Evolutionary conservation across 495 filamentous ascomycete species (phyloP), one percentile per base, ranked within the genome.

Genomic region (Friedmanniomyces simplex): DNA sequence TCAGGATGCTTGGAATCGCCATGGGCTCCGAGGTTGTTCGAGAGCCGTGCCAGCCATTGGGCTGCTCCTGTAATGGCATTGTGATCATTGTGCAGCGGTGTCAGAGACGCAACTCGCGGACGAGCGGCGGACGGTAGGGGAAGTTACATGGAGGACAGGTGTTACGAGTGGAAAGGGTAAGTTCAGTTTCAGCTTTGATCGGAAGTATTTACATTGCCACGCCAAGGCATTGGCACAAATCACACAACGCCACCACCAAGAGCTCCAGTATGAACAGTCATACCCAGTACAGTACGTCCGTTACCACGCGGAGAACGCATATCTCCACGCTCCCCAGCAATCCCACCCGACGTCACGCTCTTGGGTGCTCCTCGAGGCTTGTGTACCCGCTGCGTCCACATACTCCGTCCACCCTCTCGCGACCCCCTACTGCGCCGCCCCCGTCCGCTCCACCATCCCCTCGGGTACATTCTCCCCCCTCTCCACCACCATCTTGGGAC

Each of bases 401-500:
- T n/a, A 3, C 28, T 32, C 28, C 28, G 10, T 10, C 10, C 3
- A 32, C 28, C 28, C 28, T 32, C 28, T 4, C 10, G 10, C 3
- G 28, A 32, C 3, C 51, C n/a, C 25, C 37, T 55, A 48, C 39
- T 50, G 21, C 24, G 50, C 57, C 11, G 50, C 50, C 28, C 1
- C 24, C 24, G 50, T 59, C 37, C 50, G 41, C 50, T 54, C 50
- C 34, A 54, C 41, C 13, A 41, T 26, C 22, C 57, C 49, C 2
- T 36, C 41, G 39, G 36, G 18, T 24, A 54, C 52, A 14, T 43
- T n/a, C 22, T 20, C 32, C 16, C 52, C 52, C n/a, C 25, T 56
- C 46, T 61, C 32, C 12, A 45, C 36, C 48, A 28, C 16, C 10
- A 52, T 2, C 46, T 45, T 56, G 21, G 59, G 50, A 37, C 54